Base-by-base conservation (phyloP, 331 rosid species). In the Prunus yedoensis region DNA sequence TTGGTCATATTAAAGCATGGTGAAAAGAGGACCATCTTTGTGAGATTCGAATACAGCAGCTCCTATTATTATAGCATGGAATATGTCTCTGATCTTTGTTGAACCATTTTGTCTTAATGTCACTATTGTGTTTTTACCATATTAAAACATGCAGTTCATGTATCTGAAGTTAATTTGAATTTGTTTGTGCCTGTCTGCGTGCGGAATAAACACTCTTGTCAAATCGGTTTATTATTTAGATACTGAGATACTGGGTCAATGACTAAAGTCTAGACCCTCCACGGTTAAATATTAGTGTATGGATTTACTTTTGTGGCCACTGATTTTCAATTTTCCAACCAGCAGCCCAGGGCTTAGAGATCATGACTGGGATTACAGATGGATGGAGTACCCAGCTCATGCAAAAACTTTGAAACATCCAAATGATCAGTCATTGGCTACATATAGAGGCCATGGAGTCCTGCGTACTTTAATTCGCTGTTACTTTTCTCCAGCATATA, bases 391-490 rank as follows among this genome's bases (percentile, higher is more conserved):
- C 76, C 96, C 96, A 50, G 77, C 74, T 58, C 74, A 83, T 71
- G 91, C 96, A 64, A 84, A 86, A 85, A 72, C 78, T 70, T 25
- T 79, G 67, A 88, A 71, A 75, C 99, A 91, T 78, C 92, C 96
- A 2, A 30, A 74, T 68, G 97, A 94, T 77, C 93, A 79, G 68
- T 94, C 99, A 35, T 63, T 94, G 83, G 84, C 96, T 78, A 89
- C 99, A 50, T 94, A 90, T 71, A 83, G 81, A 84, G 97, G 96
- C 57, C 99, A 94, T 84, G 81, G 93, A 2, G 96, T 94, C 77
- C 71, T 94, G 87, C 86, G 89, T 11, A 91, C 99, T 68, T 86
- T 94, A 59, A 91, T 94, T 71, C 95, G 97, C 59, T 94, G 99
- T 77, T 94, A 94, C 81, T 89, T 94, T 87, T 94, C 97, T 27